Evolutionary conservation across 1,284 basidiomycete species (phyloP).

Genomic region (Puccinia triticina): DNA sequence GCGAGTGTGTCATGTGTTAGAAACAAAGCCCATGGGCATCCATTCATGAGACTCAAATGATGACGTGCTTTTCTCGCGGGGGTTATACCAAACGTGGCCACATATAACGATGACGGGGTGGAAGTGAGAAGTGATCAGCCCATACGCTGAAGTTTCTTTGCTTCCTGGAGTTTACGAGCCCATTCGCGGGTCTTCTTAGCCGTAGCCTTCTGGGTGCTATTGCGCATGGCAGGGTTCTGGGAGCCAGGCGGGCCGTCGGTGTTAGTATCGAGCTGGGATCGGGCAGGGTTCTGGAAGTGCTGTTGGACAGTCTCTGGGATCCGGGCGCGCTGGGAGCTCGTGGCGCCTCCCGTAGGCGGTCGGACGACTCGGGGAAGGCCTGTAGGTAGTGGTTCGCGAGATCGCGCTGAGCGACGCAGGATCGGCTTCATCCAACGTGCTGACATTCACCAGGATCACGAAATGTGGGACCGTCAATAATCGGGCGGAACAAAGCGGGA

Average conservation of each 20-base stretch:
- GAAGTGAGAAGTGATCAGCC: not conserved
- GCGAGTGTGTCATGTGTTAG: not conserved
- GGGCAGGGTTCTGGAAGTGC: conserved; percentile 28
- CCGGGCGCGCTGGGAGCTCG: conserved; percentile 16
- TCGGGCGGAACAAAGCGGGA: not conserved
- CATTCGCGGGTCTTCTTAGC: conserved; percentile 48
- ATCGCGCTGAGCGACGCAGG: conserved; percentile 83
- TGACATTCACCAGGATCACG: not conserved
- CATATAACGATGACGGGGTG: too few relatives aligned
- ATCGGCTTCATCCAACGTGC: conserved; percentile 76
- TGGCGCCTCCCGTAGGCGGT: not conserved
- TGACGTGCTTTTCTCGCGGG: not conserved
- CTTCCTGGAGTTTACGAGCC: conserved; percentile 40
- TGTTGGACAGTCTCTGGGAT: conserved; percentile 47
- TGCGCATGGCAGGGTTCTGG: conserved; percentile 35
- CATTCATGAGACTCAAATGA: not conserved
- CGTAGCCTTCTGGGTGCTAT: conserved; percentile 47
- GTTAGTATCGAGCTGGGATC: conserved; percentile 9
- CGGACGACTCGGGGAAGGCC: not conserved
- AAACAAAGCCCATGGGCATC: not conserved
- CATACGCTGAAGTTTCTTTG: conserved; percentile 41
- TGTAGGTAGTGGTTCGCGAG: conserved; percentile 57
- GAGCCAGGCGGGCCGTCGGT: conserved; percentile 12
- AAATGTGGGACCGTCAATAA: not conserved
- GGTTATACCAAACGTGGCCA: too few relatives aligned